These are phyloP conservation scores for Kwoniella newhampshirensis DNA, from an alignment of 768 basidiomycete species.

Conservation along the genomic window DNA sequence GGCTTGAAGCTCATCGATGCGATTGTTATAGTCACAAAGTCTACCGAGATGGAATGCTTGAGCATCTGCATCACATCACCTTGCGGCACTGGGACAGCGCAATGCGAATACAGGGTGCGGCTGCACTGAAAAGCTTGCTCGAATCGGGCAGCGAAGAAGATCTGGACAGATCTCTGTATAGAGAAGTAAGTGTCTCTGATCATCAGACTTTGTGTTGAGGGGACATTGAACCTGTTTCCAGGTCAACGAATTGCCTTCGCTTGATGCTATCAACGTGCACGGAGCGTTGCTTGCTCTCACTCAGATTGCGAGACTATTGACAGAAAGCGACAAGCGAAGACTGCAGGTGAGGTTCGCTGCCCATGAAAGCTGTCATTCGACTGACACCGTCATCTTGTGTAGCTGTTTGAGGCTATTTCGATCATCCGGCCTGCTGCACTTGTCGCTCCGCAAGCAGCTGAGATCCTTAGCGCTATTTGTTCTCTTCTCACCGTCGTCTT, in stretches of 20 bases:
- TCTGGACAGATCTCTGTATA: constrained; percentile 26
- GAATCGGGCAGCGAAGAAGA: constrained; percentile 50
- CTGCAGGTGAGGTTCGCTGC: constrained; percentile 61
- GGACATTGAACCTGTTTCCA: background rate
- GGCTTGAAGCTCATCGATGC: background rate
- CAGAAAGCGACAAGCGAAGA: constrained; percentile 54
- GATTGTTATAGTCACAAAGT: constrained; percentile 65
- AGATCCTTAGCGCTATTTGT: constrained; percentile 71
- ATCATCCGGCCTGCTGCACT: constrained; percentile 64
- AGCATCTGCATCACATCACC: constrained; percentile 71
- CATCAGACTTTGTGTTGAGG: background rate
- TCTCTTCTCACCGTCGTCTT: constrained; percentile 68
- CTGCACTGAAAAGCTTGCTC: constrained; percentile 71
- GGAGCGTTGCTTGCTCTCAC: constrained; percentile 74
- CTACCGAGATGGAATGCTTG: constrained; percentile 68
- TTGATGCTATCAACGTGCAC: constrained; percentile 73
- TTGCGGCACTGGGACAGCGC: constrained; percentile 84
- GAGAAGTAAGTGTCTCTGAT: constrained; percentile 34
- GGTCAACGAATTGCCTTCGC: constrained; percentile 59
- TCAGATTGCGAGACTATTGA: constrained; percentile 63
- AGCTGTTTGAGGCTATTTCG: constrained; percentile 69
- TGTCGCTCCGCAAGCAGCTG: constrained; percentile 67
- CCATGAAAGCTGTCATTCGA: background rate
- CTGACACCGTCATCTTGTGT: background rate
- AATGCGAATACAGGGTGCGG: constrained; percentile 75